These are phyloP conservation scores for Neurospora sp. DNA, from an alignment of 495 filamentous ascomycete genomes.

Conservation along the genomic window DNA sequence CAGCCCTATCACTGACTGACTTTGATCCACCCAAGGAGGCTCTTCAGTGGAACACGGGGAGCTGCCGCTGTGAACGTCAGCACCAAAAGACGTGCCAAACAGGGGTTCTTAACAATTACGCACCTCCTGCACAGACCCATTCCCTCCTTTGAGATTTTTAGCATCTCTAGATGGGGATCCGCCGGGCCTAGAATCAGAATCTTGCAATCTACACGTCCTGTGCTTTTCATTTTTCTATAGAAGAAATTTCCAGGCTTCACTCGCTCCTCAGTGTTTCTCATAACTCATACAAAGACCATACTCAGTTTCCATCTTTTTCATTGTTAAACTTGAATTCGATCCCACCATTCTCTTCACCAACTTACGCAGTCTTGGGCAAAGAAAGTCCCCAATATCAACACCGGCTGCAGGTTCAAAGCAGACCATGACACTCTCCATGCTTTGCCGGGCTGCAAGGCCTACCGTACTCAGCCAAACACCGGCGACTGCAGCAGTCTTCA, in stretches of 20 bases:
- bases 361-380: background rate
- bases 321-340: background rate
- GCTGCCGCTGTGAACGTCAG: background rate
- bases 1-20: background rate
- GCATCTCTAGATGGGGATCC: background rate
- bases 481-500: constrained; percentile 2
- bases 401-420: background rate
- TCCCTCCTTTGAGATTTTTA: background rate
- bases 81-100: background rate
- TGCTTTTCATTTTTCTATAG: background rate
- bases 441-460: constrained; percentile 12
- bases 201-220: background rate
- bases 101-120: background rate
- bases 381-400: background rate
- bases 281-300: background rate
- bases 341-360: background rate
- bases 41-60: background rate
- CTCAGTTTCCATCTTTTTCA: background rate
- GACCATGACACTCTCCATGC: constrained; percentile 14
- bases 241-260: background rate
- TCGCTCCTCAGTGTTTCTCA: background rate
- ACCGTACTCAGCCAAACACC: constrained; percentile 1
- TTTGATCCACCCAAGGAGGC: background rate
- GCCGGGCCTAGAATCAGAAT: background rate
- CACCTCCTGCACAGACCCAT: background rate